Conservation (phyloP, 2,329 filamentous ascomycete species). For the Fusarium ramigenum region DNA sequence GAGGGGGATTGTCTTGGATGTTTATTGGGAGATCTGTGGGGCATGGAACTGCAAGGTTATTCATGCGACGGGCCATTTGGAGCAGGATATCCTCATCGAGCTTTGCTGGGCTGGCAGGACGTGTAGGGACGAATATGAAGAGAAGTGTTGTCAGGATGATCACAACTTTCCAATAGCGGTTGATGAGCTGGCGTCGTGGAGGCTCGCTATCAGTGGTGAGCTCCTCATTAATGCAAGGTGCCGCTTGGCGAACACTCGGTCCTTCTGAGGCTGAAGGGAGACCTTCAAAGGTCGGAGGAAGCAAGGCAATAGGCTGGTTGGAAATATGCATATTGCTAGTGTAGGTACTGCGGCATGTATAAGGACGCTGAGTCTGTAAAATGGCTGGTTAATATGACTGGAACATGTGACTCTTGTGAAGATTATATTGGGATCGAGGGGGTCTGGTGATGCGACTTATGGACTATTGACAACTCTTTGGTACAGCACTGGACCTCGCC, state of each 20-base stretch:
- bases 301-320: not conserved
- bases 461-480: accelerated
- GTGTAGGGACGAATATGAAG: not conserved
- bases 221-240: too few species aligned
- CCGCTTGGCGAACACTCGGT: not conserved
- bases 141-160: not conserved
- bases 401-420: not conserved
- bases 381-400: not conserved
- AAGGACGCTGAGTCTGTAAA: not conserved
- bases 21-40: accelerated
- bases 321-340: not conserved
- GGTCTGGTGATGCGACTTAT: not conserved
- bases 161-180: not conserved
- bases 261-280: accelerated
- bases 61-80: not conserved
- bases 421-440: not conserved
- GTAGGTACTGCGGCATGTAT: not conserved
- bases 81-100: not conserved
- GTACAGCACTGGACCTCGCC: accelerated
- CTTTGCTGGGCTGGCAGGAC: accelerated
- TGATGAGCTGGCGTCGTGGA: not conserved
- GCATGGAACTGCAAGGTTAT: not conserved
- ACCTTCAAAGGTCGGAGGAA: accelerated
- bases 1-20: too few species aligned
- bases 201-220: not conserved